Evolutionary conservation across 2,329 filamentous ascomycete species (phyloP).

Genomic region (Tolypocladium ophioglossoides): DNA sequence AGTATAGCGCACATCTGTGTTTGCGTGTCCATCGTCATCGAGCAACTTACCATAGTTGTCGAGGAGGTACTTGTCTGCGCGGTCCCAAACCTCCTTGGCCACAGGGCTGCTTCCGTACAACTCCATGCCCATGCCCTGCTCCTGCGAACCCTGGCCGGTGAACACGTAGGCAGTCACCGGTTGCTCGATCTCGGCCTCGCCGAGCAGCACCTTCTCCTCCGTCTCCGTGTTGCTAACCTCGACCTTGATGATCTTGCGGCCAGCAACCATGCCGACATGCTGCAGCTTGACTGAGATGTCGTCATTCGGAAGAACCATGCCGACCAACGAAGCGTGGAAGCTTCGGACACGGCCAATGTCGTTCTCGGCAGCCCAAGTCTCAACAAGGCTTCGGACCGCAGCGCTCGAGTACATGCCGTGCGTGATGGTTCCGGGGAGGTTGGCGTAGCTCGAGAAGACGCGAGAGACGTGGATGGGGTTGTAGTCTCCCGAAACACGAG

Average conservation of each 20-base stretch:
- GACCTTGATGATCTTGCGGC: slow-evolving; percentile 98
- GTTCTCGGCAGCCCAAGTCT: slow-evolving; percentile 99
- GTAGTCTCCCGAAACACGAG: slow-evolving; percentile 93
- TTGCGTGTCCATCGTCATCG: neutral
- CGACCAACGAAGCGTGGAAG: slow-evolving; percentile 94
- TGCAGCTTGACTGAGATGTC: slow-evolving; percentile 90
- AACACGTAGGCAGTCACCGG: slow-evolving; percentile 96
- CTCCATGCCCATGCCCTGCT: slow-evolving; percentile 99
- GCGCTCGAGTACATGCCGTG: slow-evolving; percentile 99
- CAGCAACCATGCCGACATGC: slow-evolving; percentile 94
- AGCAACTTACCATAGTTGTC: slow-evolving; percentile 80
- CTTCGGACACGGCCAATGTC: slow-evolving; percentile 94
- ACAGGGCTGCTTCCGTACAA: slow-evolving; percentile 88
- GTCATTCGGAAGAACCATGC: slow-evolving; percentile 97
- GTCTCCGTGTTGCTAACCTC: slow-evolving; percentile 93
- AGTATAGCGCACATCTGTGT: neutral
- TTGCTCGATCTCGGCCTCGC: slow-evolving; percentile 95
- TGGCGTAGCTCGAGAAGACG: slow-evolving; percentile 92
- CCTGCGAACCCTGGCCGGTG: slow-evolving; percentile 95
- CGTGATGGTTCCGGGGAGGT: slow-evolving; percentile 91
- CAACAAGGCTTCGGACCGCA: slow-evolving; percentile 86
- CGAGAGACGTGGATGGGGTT: slow-evolving; percentile 98
- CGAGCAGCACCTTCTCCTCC: slow-evolving; percentile 90
- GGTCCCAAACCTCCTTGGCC: slow-evolving; percentile 95
- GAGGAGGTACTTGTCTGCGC: slow-evolving; percentile 94